Evolutionary conservation across 441 rosid genomes (phyloP), one percentile per base, ranked within the genome.

Genomic region (Populus hybrid): DNA sequence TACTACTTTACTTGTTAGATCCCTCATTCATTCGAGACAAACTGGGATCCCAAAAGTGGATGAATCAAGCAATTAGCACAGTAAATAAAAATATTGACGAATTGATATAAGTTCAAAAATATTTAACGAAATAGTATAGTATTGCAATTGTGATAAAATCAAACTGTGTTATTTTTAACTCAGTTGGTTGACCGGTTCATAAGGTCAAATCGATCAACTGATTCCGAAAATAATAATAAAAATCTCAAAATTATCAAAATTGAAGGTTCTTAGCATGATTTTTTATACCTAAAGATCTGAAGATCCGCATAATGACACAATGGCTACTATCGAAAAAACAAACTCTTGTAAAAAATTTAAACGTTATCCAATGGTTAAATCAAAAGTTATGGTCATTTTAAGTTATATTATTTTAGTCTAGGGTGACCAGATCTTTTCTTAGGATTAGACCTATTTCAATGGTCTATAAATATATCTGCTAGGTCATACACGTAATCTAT

Each of bases 201-300:
- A 34, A 34, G 8, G 1, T 34, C 8, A 34, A 34, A 34, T 1
- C 0, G 0, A 1, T 6, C 1, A 0, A 34, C 0, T 0, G 2
- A 34, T 34, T 34, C 6, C 0, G 0, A 34, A 34, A 34, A 34
- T 34, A 34, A 34, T 34, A 34, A 34, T 0, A 0, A 6, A 6
- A 34, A 34, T 34, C 1, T 34, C 0, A 34, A 34, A 34, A 34
- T 34, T 6, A 5, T 34, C 0, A 34, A 34, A 34, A 34, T 0
- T 6, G 0, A 0, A 0, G 36, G 36, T 1, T 1, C 0, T 34
- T 0, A 0, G 5, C 34, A 4, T 1, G 0, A 34, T 5, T 5
- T 34, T 34, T 34, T 0, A 34, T 6, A 6, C 0, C 1, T 34
- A 6, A 34, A 34, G 0, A 34, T 34, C 0, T 34, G 1, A 32